Base-by-base conservation (phyloP, 2,329 filamentous ascomycete species). In the Atkinsonella hypoxylon region DNA sequence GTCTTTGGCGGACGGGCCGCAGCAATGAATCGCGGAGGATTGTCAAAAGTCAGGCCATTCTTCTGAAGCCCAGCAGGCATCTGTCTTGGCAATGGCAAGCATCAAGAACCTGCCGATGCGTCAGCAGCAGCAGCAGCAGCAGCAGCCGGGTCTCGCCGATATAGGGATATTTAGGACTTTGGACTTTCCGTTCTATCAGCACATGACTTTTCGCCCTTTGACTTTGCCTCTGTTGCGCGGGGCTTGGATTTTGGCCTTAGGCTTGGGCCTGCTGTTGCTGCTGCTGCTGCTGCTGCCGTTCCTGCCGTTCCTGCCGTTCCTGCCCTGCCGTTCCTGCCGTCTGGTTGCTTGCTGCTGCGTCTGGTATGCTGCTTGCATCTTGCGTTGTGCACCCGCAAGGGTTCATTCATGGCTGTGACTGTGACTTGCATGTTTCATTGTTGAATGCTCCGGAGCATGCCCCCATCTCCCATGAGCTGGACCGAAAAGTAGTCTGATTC, bases 21-120 rank as follows among this genome's bases (percentile, higher is more conserved):
- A 49, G 32, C 13, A 47, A 49, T 48, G 42, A 36, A 46, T 45
- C 41, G 48, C 38, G 45, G 40, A 46, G 26, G 20, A 30, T 34
- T 31, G 34, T 42, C 42, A 53, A 53, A 36, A 53, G 54, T 57
- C 54, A 57, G 48, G 54, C 56, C 56, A 57, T 55, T 56, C 42
- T 45, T 36, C 18, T 18, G 34, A 31, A 32, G 47, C 40, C n/a
- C 39, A 41, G 18, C 15, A 48, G 46, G 36, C 15, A 2, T 22
- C 38, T 22, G 5, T 4, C 26, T 26, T 26, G 46, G 30, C n/a
- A 4, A 32, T 5, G 9, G 32, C 11, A 30, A 48, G 46, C 20
- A 22, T 30, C n/a, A 6, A 17, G 39, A 32, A 48, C 1, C 22
- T 31, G 46, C 36, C 34, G 32, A 48, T 48, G 36, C 39, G 39